Conservation (phyloP, 805 yeast genomes). For the Ogataea saltuana region DNA sequence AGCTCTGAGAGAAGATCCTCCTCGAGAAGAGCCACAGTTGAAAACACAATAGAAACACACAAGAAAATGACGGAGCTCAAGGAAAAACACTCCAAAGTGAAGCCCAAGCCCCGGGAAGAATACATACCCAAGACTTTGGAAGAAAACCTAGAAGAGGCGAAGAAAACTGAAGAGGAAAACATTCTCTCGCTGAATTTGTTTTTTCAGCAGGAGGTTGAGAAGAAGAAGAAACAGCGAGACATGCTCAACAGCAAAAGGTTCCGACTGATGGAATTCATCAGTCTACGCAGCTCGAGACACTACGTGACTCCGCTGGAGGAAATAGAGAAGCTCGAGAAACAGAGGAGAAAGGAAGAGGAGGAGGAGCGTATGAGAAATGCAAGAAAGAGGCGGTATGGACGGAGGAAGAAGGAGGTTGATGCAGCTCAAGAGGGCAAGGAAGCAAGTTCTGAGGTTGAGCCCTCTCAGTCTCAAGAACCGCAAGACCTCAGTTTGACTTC, state of each 20-base stretch:
- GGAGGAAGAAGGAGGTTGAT: constrained; percentile 32
- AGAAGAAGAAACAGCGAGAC: constrained; percentile 76
- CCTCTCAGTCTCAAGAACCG: background rate
- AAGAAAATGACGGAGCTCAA: constrained; percentile 71
- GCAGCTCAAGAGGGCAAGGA: background rate
- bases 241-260: constrained; percentile 64
- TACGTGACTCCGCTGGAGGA: constrained; percentile 67
- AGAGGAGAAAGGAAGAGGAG: constrained; percentile 38
- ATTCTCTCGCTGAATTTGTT: constrained; percentile 70
- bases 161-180: constrained; percentile 80
- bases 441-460: background rate
- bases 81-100: constrained; percentile 43
- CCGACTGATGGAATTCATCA: constrained; percentile 58
- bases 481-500: too few species aligned
- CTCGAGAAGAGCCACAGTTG: constrained; percentile 73
- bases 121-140: constrained; percentile 60
- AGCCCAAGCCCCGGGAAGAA: constrained; percentile 37
- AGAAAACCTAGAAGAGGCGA: constrained; percentile 77
- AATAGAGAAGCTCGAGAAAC: constrained; percentile 44
- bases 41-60: constrained; percentile 74
- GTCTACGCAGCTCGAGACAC: constrained; percentile 49
- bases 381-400: constrained; percentile 45
- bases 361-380: constrained; percentile 24
- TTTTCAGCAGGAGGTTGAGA: constrained; percentile 79
- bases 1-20: constrained; percentile 65